These are phyloP conservation scores for Ascochyta fabae DNA, from an alignment of 2,329 filamentous ascomycete species.

Conservation along the genomic window DNA sequence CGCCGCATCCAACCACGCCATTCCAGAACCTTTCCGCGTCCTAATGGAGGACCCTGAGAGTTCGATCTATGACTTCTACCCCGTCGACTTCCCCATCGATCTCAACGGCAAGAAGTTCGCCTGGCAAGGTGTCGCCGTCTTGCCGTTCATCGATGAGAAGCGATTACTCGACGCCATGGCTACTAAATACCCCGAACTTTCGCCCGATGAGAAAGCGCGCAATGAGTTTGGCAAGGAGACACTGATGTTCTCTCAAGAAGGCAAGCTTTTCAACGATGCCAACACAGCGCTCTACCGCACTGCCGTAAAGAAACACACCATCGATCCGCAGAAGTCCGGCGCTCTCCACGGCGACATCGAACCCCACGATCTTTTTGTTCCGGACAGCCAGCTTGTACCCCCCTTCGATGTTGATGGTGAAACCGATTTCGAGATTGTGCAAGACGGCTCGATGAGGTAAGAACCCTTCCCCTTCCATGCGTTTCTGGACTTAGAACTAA, in stretches of 20 bases:
- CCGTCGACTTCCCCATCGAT: conserved; percentile 90
- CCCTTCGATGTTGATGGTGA: conserved; percentile 69
- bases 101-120: conserved; percentile 98
- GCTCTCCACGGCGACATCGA: conserved; percentile 81
- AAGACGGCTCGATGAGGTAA: conserved; percentile 80
- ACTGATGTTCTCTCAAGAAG: conserved; percentile 81
- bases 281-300: conserved; percentile 90
- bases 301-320: conserved; percentile 65
- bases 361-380: conserved; percentile 83
- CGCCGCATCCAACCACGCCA: conserved; percentile 87
- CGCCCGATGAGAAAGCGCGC: conserved; percentile 75
- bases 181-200: conserved; percentile 80
- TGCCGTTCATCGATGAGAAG: conserved; percentile 95
- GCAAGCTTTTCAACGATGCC: conserved; percentile 86
- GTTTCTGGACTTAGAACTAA: conserved; percentile 39
- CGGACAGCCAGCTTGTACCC: conserved; percentile 80
- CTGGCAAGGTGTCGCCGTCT: conserved; percentile 92
- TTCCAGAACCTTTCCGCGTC: conserved; percentile 85
- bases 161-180: conserved; percentile 82
- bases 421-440: conserved; percentile 38
- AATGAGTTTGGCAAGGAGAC: conserved; percentile 83
- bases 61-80: conserved; percentile 97
- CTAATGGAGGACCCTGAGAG: conserved; percentile 90
- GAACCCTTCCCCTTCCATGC: conserved; percentile 37
- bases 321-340: conserved; percentile 77